Base-by-base conservation (phyloP, 2,329 filamentous ascomycete species). In the Plectosphaerella cucumerina region DNA sequence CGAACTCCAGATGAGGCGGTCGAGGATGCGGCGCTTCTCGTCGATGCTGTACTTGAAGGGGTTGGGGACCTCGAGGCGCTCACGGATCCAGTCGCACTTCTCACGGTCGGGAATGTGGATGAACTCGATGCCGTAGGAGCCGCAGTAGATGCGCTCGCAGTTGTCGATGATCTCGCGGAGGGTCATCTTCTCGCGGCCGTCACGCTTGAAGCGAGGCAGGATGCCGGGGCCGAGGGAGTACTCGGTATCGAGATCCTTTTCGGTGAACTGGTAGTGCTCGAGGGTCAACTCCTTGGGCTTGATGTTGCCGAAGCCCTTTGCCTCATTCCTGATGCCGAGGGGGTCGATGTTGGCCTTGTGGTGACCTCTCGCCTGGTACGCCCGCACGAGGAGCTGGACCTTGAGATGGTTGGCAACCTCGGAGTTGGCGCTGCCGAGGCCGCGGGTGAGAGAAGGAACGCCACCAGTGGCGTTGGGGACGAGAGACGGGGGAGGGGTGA, bases 301-400 rank as follows among this genome's bases (percentile, higher is more conserved):
- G 74, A 84, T 82, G 71, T 91, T 93, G 58, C 89, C 89, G 64
- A 94, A 94, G 60, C 89, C 87, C 66, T 88, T 82, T 37, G 86
- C 84, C 70, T 95, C 87, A 62, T 88, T 89, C 63, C 93, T 87
- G 66, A 99, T 99, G 58, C 91, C 90, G 51, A 99, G 84, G 55
- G 94, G 94, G 66, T 99, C 94, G 62, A 97, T 96, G 71, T 92
- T 90, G 59, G 94, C 93, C 78, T 97, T 97, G 83, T 97, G 92
- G 73, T 99, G 94, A 59, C 94, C 94, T 62, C 94, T 89, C 58
- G 94, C 91, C 78, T 99, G 94, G 76, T 99, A 99, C 51, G 94
- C 94, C 70, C 94, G 90, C 56, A 97, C 92, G 35, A 99, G 82
- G 50, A 99, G 82, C 78, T 99, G 94, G 49, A 99, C 94, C 78